These are phyloP conservation scores for Coemansia asiatica DNA, from an alignment of 192 early-diverging fungal genomes.

Conservation along the genomic window DNA sequence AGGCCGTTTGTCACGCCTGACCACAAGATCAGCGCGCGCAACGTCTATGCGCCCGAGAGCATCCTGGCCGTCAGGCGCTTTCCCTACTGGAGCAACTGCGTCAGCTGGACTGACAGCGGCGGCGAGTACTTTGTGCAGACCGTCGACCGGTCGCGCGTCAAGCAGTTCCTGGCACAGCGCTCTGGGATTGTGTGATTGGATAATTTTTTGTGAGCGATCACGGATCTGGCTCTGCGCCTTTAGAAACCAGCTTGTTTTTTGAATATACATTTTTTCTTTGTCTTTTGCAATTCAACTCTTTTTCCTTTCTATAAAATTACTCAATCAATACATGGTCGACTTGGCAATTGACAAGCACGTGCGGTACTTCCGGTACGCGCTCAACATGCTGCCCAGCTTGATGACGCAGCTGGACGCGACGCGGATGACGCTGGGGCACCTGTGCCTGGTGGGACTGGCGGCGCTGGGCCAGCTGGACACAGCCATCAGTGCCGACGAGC, in stretches of 20 bases:
- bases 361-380: slow-evolving; percentile 68
- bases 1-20: slow-evolving; percentile 79
- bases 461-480: slow-evolving; percentile 70
- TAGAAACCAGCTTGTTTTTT: too few relatives aligned
- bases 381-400: slow-evolving; percentile 71
- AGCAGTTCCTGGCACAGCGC: slow-evolving; percentile 29
- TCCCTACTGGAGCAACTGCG: slow-evolving; percentile 69
- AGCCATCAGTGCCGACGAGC: slow-evolving; percentile 56
- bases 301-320: too few relatives aligned
- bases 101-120: slow-evolving; percentile 78
- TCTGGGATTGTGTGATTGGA: neutral
- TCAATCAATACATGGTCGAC: too few relatives aligned
- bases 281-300: too few relatives aligned
- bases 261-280: too few relatives aligned
- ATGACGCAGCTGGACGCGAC: slow-evolving; percentile 71
- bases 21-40: slow-evolving; percentile 73
- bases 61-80: slow-evolving; percentile 66
- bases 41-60: slow-evolving; percentile 67
- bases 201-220: too few relatives aligned
- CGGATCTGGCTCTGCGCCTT: too few relatives aligned
- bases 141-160: slow-evolving; percentile 64
- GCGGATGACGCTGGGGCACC: slow-evolving; percentile 87
- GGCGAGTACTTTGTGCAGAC: slow-evolving; percentile 79
- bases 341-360: slow-evolving; percentile 61
- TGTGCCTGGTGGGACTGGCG: slow-evolving; percentile 79